A percentile compares a stretch with the other conserved stretches of the same genome.
Evolutionary conservation across 129 eudicot genomes (phyloP).

Genomic region (Kitagawia praeruptora): DNA sequence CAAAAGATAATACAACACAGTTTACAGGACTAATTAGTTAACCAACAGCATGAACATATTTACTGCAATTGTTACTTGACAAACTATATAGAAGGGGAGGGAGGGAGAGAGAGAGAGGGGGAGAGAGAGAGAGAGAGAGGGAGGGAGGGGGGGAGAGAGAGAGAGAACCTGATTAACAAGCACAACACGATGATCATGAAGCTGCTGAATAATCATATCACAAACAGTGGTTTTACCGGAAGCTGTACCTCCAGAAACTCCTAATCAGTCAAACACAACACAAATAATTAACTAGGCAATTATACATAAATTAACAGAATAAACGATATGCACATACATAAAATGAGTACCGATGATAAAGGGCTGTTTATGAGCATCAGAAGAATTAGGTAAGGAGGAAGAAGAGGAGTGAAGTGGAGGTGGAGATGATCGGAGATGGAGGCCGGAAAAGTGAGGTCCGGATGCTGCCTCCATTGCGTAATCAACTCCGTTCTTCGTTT

Average conservation of each 20-base stretch:
- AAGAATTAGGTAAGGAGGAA: conserved; percentile 19
- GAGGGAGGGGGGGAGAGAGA: not conserved
- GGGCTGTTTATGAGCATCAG: conserved; percentile 55
- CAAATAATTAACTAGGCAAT: not conserved
- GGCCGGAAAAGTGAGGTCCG: conserved; percentile 92
- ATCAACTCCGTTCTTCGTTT: conserved; percentile 26
- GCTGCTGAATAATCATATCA: conserved; percentile 98
- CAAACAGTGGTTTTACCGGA: conserved; percentile 98
- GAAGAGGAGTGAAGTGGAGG: conserved; percentile 17
- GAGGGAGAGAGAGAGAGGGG: not conserved
- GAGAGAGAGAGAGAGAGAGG: not conserved
- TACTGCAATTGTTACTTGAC: not conserved
- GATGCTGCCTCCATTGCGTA: conserved; percentile 92
- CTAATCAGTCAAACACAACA: conserved; percentile 23
- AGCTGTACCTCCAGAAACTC: conserved; percentile 98
- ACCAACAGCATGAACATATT: not conserved
- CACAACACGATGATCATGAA: conserved; percentile 97
- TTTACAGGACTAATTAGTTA: not conserved
- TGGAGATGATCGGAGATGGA: conserved; percentile 40
- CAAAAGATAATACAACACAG: not conserved
- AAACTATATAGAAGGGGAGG: not conserved
- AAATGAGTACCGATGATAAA: conserved; percentile 69
- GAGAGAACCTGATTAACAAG: conserved; percentile 79
- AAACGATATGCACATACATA: not conserved
- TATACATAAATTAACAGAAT: not conserved